Percentiles rank a stretch among this genome's conserved stretches.
Evolutionary conservation across 202 grass and related monocot species (phyloP).

Genomic region (Setaria viridis): DNA sequence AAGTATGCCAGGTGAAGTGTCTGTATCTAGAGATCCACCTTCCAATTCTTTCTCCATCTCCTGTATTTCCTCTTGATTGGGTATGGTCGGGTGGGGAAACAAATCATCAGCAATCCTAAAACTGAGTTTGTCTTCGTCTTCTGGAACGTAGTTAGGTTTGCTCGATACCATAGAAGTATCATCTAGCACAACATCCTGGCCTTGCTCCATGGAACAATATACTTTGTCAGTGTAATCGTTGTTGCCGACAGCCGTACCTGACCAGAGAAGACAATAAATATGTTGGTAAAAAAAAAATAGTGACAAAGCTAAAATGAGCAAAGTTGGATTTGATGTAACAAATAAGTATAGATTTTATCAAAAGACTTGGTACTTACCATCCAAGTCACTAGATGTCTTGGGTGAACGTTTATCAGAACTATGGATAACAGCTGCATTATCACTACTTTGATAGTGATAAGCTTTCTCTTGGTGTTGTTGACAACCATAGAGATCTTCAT

Average conservation of each 20-base stretch:
- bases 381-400: conserved; percentile 47
- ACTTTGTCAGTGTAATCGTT: conserved; percentile 46
- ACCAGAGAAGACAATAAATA: conserved; percentile 44
- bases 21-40: conserved; percentile 29
- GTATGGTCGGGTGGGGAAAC: conserved; percentile 34
- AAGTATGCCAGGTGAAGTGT: conserved; percentile 36
- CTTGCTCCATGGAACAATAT: conserved; percentile 44
- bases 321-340: conserved; percentile 26
- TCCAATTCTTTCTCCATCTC: conserved; percentile 31
- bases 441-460: conserved; percentile 30
- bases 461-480: conserved; percentile 39
- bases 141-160: conserved; percentile 52
- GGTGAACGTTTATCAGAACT: conserved; percentile 49
- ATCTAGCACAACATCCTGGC: conserved; percentile 44
- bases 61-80: conserved; percentile 36
- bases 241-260: conserved; percentile 55
- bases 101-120: conserved; percentile 50
- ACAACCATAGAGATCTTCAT: conserved; percentile 36
- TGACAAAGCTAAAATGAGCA: conserved; percentile 17
- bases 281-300: conserved; percentile 26
- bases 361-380: conserved; percentile 70
- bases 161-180: conserved; percentile 42
- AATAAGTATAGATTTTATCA: conserved; percentile 23
- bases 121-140: conserved; percentile 47
- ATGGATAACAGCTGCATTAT: conserved; percentile 26